These are phyloP conservation scores for Erodium moschatum DNA, from an alignment of 441 rosid species.

Conservation along the genomic window DNA sequence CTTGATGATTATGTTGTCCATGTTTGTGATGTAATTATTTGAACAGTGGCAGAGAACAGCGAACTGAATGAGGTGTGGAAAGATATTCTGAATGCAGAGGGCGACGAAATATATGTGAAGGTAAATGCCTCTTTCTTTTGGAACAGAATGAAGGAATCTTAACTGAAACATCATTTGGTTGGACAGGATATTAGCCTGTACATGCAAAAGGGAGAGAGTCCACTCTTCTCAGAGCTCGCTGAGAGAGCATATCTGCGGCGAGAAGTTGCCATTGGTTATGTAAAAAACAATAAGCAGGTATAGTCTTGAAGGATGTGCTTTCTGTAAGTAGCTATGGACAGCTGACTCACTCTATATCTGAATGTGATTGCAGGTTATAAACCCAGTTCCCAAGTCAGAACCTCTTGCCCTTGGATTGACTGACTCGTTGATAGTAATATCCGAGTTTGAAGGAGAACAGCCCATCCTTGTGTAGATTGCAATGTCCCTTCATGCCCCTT, in stretches of 20 bases:
- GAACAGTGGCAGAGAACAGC: conserved; percentile 66
- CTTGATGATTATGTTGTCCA: neutral
- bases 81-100: conserved; percentile 88
- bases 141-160: no score
- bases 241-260: conserved; percentile 70
- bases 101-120: conserved; percentile 93
- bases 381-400: conserved; percentile 62
- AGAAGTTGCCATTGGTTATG: conserved; percentile 86
- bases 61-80: conserved; percentile 90
- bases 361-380: conserved; percentile 51
- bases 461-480: conserved; percentile 29
- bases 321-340: neutral
- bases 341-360: neutral
- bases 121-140: conserved; percentile 25
- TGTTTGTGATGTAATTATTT: conserved; percentile 8
- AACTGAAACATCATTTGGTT: neutral
- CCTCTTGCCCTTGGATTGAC: conserved; percentile 44
- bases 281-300: conserved; percentile 67
- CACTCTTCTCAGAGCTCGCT: conserved; percentile 66
- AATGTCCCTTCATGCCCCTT: conserved; percentile 5
- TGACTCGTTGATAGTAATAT: conserved; percentile 75
- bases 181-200: conserved; percentile 64
- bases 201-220: conserved; percentile 76
- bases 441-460: conserved; percentile 83
- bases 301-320: neutral